Evolutionary conservation across 768 basidiomycete species (phyloP), one percentile per base, ranked within the genome.

Genomic region (Lentinula lateritia): DNA sequence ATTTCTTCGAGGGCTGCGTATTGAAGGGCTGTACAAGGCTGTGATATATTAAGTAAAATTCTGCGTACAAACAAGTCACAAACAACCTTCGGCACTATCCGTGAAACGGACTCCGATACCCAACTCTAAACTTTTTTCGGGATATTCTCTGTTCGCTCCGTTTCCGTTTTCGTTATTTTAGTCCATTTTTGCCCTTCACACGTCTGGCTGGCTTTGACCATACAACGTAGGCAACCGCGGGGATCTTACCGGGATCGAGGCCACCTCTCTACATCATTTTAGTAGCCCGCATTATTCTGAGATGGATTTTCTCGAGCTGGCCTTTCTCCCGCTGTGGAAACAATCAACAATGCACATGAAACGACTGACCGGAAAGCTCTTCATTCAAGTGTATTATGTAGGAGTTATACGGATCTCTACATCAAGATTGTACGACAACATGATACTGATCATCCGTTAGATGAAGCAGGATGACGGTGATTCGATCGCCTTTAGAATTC

Each of bases 1-100:
- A 54, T 39, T 54, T 54, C 38, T 41, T 36, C 15, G 53, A 56
- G 38, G 38, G 55, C 55, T 56, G 55, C 55, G 55, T 56, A 56
- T n/a, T 12, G 9, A 32, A 41, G 53, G 55, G 55, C 55, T 56
- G 55, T 56, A 5, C 38, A 34, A 54, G 55, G 55, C 55, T 56
- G 55, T 56, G 55, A 42, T 18, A 28, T 28, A 38, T 34, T 52
- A 34, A 34, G 34, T 38, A 52, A 23, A 39, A 8, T 36, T 52
- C 35, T 50, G 6, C n/a, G 50, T 52, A 52, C 50, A 32, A 34
- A 34, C 35, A 36, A 34, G 7, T 16, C 10, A 35, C 15, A 52
- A 52, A 34, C 50, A 52, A 52, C 28, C 35, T 50, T 52, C 50
- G 50, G 50, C 50, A 34, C 34, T 23, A 20, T 48, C 46, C 46